A percentile compares a stretch with the other conserved stretches of the same genome.
phyloP scores from a whole-genome alignment of 306 rosid genomes.

The Mucuna pruriens region DNA sequence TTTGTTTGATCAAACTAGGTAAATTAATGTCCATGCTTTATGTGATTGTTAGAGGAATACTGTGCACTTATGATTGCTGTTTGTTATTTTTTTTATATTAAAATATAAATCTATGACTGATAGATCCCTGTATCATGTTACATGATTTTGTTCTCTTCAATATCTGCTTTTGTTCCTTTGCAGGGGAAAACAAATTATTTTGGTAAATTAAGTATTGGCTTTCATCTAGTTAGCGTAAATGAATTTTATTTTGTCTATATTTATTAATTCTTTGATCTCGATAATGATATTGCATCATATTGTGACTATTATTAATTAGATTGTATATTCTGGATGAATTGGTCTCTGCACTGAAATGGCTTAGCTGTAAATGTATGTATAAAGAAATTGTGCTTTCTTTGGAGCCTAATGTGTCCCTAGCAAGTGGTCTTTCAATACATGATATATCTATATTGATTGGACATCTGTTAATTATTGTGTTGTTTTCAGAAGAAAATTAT shows the following conservation, averaged over 20 bases:
- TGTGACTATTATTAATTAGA: background rate
- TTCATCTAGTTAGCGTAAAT: background rate
- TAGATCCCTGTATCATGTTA: background rate
- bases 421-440: background rate
- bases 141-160: background rate
- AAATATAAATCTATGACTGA: background rate
- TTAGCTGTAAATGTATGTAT: background rate
- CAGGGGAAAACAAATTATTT: conserved; percentile 1
- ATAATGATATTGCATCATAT: background rate
- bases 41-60: conserved; percentile 11
- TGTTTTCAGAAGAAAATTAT: conserved; percentile 5
- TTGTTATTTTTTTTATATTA: background rate
- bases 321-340: background rate
- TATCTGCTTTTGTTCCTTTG: background rate
- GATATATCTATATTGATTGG: background rate
- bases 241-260: background rate
- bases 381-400: background rate
- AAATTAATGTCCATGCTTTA: background rate
- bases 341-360: background rate
- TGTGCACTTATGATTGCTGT: conserved; percentile 11
- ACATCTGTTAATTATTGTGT: background rate
- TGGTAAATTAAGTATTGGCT: background rate
- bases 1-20: conserved; percentile 15
- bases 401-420: background rate
- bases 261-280: background rate